Evolutionary conservation across 2,329 filamentous ascomycete genomes (phyloP).

Genomic region (Hirsutella thompsonii): DNA sequence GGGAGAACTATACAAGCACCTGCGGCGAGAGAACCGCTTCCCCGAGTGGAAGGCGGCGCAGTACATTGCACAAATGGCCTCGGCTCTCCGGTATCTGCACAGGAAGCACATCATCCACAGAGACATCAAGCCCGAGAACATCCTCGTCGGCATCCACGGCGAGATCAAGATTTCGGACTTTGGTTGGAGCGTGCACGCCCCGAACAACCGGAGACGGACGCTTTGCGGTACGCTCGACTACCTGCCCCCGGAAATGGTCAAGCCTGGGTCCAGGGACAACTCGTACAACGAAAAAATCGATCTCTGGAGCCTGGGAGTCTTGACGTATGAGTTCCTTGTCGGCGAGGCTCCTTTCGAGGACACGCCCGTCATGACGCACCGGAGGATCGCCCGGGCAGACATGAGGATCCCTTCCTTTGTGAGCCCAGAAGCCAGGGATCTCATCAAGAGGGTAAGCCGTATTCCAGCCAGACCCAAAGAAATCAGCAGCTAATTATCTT

Average conservation of each 20-base stretch:
- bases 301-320: constrained; percentile 85
- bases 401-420: constrained; percentile 90
- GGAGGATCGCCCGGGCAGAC: constrained; percentile 76
- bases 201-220: constrained; percentile 83
- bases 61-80: constrained; percentile 61
- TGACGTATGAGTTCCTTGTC: constrained; percentile 93
- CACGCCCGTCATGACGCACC: constrained; percentile 84
- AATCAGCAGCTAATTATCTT: constrained; percentile 10
- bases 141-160: constrained; percentile 63
- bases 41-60: constrained; percentile 57
- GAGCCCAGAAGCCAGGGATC: constrained; percentile 75
- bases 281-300: constrained; percentile 94
- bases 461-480: not conserved
- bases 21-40: constrained; percentile 53
- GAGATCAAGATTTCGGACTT: constrained; percentile 99
- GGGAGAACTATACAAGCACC: constrained; percentile 60
- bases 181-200: constrained; percentile 95
- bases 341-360: constrained; percentile 97
- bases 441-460: constrained; percentile 74
- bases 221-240: constrained; percentile 98
- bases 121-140: constrained; percentile 22
- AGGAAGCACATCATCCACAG: constrained; percentile 19
- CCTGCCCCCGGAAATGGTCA: constrained; percentile 95
- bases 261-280: constrained; percentile 66
- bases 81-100: constrained; percentile 16